Evolutionary conservation across 2,329 filamentous ascomycete species (phyloP).

Genomic region (Coleophoma cylindrospora): DNA sequence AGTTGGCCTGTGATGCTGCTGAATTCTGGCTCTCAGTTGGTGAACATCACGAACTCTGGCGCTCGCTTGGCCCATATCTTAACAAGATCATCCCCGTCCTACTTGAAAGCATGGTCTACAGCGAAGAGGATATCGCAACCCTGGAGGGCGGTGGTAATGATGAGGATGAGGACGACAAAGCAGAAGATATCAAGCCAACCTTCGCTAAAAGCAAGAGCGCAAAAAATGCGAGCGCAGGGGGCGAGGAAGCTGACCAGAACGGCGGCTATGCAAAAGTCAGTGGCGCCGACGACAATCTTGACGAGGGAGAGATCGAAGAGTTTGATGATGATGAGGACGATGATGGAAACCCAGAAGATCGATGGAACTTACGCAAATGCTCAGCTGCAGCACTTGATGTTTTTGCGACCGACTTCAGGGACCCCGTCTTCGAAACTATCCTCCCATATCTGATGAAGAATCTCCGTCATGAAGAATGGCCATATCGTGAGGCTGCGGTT

Average conservation of each 20-base stretch:
- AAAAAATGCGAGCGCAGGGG: slow-evolving; percentile 34
- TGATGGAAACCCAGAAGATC: slow-evolving; percentile 77
- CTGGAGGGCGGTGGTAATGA: slow-evolving; percentile 83
- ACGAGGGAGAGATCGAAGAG: slow-evolving; percentile 84
- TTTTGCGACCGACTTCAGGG: slow-evolving; percentile 85
- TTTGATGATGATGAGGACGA: slow-evolving; percentile 66
- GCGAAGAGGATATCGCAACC: slow-evolving; percentile 84
- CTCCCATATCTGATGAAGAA: slow-evolving; percentile 90
- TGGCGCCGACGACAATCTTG: slow-evolving; percentile 67
- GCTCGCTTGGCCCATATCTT: slow-evolving; percentile 71
- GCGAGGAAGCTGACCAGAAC: slow-evolving; percentile 44
- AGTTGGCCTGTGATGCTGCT: slow-evolving; percentile 87
- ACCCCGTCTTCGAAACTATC: slow-evolving; percentile 84
- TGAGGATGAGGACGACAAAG: slow-evolving; percentile 84
- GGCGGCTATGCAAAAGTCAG: slow-evolving; percentile 50
- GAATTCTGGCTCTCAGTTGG: slow-evolving; percentile 97
- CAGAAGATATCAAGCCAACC: slow-evolving; percentile 85
- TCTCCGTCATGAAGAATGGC: slow-evolving; percentile 84
- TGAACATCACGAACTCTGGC: slow-evolving; percentile 77
- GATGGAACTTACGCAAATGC: slow-evolving; percentile 95
- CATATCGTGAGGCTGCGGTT: slow-evolving; percentile 87
- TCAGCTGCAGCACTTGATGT: slow-evolving; percentile 93
- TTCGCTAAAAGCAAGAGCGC: slow-evolving; percentile 69
- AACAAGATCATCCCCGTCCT: slow-evolving; percentile 84
- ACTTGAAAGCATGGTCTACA: slow-evolving; percentile 93